Evolutionary conservation across 148 eudicot species (phyloP), one percentile per base, ranked within the genome.

Genomic region (Fagopyrum tataricum): DNA sequence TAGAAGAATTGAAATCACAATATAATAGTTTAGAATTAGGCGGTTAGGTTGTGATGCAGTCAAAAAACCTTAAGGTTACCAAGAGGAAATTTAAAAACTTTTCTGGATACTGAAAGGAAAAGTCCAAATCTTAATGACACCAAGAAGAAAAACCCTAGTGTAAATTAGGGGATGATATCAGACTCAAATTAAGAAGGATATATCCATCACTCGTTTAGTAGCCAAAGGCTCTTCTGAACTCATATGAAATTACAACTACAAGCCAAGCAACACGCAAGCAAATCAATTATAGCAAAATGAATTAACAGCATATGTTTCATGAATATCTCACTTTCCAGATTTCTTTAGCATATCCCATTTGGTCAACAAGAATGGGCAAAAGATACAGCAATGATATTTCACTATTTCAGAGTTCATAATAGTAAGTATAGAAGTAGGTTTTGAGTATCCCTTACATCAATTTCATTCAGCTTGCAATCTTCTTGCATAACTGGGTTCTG

Each of bases 401-500:
- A 15, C 20, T 31, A 37, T 20, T 37, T 64, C 67, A 15, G 44
- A 31, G 37, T 64, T 64, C 67, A 15, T 20, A 37, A 31, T 14
- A 37, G 18, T 14, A 62, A 62, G 2, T 31, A 4, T 26, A 3
- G 6, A 15, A 37, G 44, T 37, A 64, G 69, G 39, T 14, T 31
- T 31, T 64, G 69, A 42, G 56, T 56, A 76, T 39, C 23, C 67
- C 72, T 72, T 31, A 67, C 72, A 70, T 31, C 72, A 14, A 56
- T 78, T 55, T 77, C 81, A 78, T 74, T 84, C 41, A 70, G 37
- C 70, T 72, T 71, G 42, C 62, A 47, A 52, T 76, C 77, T 49
- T 80, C 88, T 78, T 78, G 76, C 73, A 92, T 64, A 70, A 78
- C 73, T 44, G 93, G 91, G 78, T 81, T 85, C 73, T 85, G 84